phyloP scores from a whole-genome alignment of 768 basidiomycete genomes.

The Kondoa subrosea region DNA sequence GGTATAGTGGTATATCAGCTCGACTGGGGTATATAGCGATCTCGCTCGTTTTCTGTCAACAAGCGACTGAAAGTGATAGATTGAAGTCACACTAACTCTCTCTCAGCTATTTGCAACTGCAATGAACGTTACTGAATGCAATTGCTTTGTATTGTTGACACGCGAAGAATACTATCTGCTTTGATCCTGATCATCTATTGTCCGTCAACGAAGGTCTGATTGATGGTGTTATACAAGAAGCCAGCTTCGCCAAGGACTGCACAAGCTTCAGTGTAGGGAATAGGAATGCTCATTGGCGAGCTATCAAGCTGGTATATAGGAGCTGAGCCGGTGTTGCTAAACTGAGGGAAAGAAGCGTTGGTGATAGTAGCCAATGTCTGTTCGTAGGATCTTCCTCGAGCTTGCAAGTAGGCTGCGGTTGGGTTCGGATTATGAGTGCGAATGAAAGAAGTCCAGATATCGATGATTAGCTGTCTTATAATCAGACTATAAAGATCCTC shows the following conservation, averaged over 20 bases:
- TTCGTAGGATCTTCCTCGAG: slow-evolving; percentile 11
- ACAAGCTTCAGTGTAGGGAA: not conserved
- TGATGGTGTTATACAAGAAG: not conserved
- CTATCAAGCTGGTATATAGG: not conserved
- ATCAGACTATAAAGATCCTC: too few relatives aligned
- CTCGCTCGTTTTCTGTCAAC: too few relatives aligned
- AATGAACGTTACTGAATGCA: too few relatives aligned
- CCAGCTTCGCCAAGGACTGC: not conserved
- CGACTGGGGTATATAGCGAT: too few relatives aligned
- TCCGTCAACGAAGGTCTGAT: not conserved
- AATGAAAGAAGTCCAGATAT: slow-evolving; percentile 17
- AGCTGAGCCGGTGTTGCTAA: not conserved
- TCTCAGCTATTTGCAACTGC: too few relatives aligned
- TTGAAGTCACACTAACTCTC: too few relatives aligned
- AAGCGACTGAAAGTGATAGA: too few relatives aligned
- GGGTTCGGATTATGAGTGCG: slow-evolving; percentile 12
- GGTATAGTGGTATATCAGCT: too few relatives aligned
- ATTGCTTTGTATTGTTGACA: too few relatives aligned
- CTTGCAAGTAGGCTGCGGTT: slow-evolving; percentile 12
- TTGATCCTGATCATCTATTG: too few relatives aligned
- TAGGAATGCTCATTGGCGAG: not conserved
- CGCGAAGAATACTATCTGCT: too few relatives aligned
- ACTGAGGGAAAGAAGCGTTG: not conserved
- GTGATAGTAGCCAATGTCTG: not conserved
- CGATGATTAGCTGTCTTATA: slow-evolving; percentile 15